Base-by-base conservation (phyloP, 306 rosid species). In the Citrullus mucosospermus region DNA sequence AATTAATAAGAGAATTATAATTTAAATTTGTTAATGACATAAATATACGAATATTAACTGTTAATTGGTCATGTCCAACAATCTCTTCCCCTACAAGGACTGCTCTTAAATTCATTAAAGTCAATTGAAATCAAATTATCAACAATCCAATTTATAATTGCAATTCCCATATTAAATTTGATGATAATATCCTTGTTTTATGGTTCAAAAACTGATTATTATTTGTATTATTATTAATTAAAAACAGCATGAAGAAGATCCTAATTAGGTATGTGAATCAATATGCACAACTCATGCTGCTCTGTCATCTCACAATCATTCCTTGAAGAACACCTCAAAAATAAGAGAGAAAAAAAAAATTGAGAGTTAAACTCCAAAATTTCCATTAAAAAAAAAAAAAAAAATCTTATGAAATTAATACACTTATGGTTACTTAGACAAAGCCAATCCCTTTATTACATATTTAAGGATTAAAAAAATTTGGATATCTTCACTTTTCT, bases 281-380 rank as follows among this genome's bases (percentile, higher is more conserved):
- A 3, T 28, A 44, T 78, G 13, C 46, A 81, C 85, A 84, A 81
- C 85, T 84, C 82, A 83, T 72, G 84, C 85, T 79, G 12, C 44
- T 79, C 83, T 81, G 89, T 78, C 83, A 66, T 76, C 84, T 67
- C 82, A 66, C 82, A 67, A 68, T 82, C 82, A 80, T 82, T 86
- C 50, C 76, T 78, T 38, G 2, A 57, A 59, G 17, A 76, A 38
- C 68, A 76, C 69, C 36, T 43, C 55, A 76, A 58, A 56, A 34
- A 48, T 15, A 34, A 32, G 60, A 30, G 0, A 2, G 20, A 38
- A n/a, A 56, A 36, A 5, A 1, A 68, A 69, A 17, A 6, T 50
- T 48, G 44, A 51, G 43, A 30, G 25, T 15, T 48, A 16, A 74
- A 75, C 16, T 53, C 9, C 56, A 43, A 44, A 41, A 69, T 69